These are phyloP conservation scores for Citropsis articulata DNA, from an alignment of 345 rosid genomes.

Conservation along the genomic window DNA sequence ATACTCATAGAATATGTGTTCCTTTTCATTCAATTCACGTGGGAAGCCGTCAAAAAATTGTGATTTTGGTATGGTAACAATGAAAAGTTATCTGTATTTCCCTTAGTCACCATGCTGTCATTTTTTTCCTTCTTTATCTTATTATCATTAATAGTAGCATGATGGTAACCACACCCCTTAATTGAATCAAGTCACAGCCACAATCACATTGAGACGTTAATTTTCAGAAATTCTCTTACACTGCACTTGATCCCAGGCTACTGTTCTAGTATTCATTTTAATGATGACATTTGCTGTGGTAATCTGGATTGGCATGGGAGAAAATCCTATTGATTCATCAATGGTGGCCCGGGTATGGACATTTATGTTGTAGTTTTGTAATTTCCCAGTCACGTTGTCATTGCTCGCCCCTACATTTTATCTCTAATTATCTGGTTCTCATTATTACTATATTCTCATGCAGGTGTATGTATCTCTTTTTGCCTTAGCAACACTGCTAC, in stretches of 20 bases:
- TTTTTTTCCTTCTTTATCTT: too few species aligned
- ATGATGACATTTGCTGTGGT: conserved; percentile 51
- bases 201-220: not conserved
- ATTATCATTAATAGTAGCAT: too few species aligned
- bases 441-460: conserved; percentile 13
- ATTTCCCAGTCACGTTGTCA: conserved; percentile 2
- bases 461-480: conserved; percentile 52
- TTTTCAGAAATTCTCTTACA: not conserved
- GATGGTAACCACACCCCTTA: too few species aligned
- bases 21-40: conserved; percentile 48
- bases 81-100: not conserved
- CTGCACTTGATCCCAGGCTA: conserved; percentile 35
- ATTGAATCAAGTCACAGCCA: too few species aligned
- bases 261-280: conserved; percentile 33
- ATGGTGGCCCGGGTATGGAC: conserved; percentile 47
- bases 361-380: conserved; percentile 8
- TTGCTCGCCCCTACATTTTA: not conserved
- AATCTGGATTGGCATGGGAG: conserved; percentile 55
- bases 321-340: conserved; percentile 38
- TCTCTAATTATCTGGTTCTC: not conserved
- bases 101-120: not conserved
- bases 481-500: conserved; percentile 38
- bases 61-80: conserved; percentile 46
- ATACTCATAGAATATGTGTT: conserved; percentile 40
- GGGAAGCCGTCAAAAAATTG: conserved; percentile 65